Evolutionary conservation across 2,329 filamentous ascomycete species (phyloP).

Genomic region (Trichoderma afroharzianum): DNA sequence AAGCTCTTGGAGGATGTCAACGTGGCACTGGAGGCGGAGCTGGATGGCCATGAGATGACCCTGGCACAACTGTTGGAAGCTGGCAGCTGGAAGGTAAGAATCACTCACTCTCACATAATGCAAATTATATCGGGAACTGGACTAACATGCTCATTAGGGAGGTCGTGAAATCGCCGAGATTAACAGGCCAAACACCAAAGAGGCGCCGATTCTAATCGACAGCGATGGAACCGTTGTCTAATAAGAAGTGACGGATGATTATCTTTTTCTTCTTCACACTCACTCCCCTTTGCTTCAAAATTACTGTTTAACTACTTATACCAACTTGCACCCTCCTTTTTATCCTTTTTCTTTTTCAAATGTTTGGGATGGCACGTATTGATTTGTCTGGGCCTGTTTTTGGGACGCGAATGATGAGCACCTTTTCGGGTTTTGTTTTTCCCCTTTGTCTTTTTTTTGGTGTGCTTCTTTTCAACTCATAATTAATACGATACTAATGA

Average conservation of each 20-base stretch:
- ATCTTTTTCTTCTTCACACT: background rate
- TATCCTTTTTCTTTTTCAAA: background rate
- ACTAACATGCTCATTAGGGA: constrained; percentile 49
- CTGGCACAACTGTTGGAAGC: constrained; percentile 90
- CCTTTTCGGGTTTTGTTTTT: background rate
- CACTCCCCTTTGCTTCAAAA: background rate
- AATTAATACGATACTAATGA: constrained; percentile 1
- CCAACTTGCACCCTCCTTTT: background rate
- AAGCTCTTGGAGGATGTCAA: constrained; percentile 49
- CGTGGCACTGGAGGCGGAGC: constrained; percentile 59
- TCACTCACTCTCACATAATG: background rate
- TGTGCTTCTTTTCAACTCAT: background rate
- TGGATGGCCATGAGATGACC: constrained; percentile 69
- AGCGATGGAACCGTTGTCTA: constrained; percentile 97
- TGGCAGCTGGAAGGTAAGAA: constrained; percentile 90
- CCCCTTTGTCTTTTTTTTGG: background rate
- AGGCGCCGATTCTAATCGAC: constrained; percentile 92
- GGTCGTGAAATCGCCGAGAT: constrained; percentile 95
- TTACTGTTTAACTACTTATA: constrained; percentile 1
- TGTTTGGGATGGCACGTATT: constrained; percentile 16
- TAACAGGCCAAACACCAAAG: constrained; percentile 90
- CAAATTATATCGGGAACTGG: background rate
- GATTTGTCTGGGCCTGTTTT: constrained; percentile 14
- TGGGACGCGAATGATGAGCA: constrained; percentile 14
- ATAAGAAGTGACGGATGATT: constrained; percentile 8